A percentile compares a stretch with the other conserved stretches of the same genome.
phyloP scores from a whole-genome alignment of 352 stramenopile genomes.

The Phytophthora chlamydospora region DNA sequence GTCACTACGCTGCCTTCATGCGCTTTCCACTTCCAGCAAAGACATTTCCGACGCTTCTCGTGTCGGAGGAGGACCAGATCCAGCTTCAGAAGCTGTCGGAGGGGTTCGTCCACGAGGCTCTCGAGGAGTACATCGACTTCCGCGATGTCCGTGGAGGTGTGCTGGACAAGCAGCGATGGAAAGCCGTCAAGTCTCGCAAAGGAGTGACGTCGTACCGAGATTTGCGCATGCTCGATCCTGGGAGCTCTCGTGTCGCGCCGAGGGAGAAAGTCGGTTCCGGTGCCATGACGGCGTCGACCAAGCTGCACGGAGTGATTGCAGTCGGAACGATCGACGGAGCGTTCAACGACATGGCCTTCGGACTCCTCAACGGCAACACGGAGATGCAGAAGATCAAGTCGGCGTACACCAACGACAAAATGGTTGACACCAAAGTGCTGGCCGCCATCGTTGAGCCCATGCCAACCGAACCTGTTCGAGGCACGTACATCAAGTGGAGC shows the following conservation, averaged over 20 bases:
- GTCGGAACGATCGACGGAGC: slow-evolving; percentile 36
- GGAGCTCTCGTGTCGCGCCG: slow-evolving; percentile 19
- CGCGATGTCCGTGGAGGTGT: slow-evolving; percentile 29
- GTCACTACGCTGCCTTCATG: slow-evolving; percentile 9
- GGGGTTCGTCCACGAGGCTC: slow-evolving; percentile 40
- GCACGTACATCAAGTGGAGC: slow-evolving; percentile 48
- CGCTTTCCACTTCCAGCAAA: slow-evolving; percentile 34
- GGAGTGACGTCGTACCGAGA: slow-evolving; percentile 37
- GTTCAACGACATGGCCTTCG: slow-evolving; percentile 51
- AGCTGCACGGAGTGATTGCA: slow-evolving; percentile 29
- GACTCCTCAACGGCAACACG: slow-evolving; percentile 30
- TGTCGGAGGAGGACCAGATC: slow-evolving; percentile 39
- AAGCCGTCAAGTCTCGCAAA: slow-evolving; percentile 40
- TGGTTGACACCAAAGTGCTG: slow-evolving; percentile 52
- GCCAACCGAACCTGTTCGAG: slow-evolving; percentile 43
- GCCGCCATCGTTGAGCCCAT: slow-evolving; percentile 44
- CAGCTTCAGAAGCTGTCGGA: slow-evolving; percentile 34
- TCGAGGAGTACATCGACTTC: slow-evolving; percentile 50
- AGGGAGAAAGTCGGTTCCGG: slow-evolving; percentile 34
- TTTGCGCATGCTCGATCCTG: slow-evolving; percentile 19
- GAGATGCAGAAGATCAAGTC: slow-evolving; percentile 46
- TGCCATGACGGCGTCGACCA: slow-evolving; percentile 32
- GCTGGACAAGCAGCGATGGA: slow-evolving; percentile 47
- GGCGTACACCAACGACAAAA: slow-evolving; percentile 56
- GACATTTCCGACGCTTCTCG: slow-evolving; percentile 43